Conservation (phyloP, 257 asterid genomes). For the Solanum bulbocastanum region DNA sequence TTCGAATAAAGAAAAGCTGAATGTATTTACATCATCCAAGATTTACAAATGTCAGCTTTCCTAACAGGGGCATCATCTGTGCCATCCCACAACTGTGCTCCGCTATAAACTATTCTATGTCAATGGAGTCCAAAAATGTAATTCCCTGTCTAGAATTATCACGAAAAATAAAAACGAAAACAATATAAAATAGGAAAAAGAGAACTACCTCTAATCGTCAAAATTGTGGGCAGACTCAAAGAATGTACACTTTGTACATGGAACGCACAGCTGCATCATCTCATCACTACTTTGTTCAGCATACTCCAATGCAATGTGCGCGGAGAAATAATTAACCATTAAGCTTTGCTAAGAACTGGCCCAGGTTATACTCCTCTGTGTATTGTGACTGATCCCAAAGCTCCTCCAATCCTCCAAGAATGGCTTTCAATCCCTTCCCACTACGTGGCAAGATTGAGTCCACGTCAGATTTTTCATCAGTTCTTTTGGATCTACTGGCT, state of each 20-base stretch:
- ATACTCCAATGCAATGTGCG: constrained; percentile 11
- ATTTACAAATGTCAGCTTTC: constrained; percentile 27
- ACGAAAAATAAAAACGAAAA: neutral
- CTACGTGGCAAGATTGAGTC: constrained; percentile 47
- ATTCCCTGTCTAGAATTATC: neutral
- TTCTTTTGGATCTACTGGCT: constrained; percentile 20
- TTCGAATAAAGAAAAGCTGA: constrained; percentile 4
- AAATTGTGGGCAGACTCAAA: constrained; percentile 27
- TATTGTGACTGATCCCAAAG: constrained; percentile 99
- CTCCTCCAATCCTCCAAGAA: constrained; percentile 91
- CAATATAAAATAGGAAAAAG: neutral
- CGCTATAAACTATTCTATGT: neutral
- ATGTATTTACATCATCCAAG: constrained; percentile 57
- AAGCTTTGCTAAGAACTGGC: constrained; percentile 71
- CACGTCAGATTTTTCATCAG: constrained; percentile 30
- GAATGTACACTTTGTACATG: constrained; percentile 48
- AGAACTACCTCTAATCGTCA: neutral
- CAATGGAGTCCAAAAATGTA: neutral
- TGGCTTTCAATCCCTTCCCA: constrained; percentile 76
- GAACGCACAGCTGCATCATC: neutral
- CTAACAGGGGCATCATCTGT: constrained; percentile 1
- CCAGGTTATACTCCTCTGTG: constrained; percentile 85
- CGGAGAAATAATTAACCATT: constrained; percentile 41
- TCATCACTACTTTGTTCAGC: constrained; percentile 2
- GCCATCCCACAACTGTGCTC: neutral